Evolutionary conservation across 805 yeast genomes (phyloP).

Genomic region (Vanderwaltozyma yarrowii): DNA sequence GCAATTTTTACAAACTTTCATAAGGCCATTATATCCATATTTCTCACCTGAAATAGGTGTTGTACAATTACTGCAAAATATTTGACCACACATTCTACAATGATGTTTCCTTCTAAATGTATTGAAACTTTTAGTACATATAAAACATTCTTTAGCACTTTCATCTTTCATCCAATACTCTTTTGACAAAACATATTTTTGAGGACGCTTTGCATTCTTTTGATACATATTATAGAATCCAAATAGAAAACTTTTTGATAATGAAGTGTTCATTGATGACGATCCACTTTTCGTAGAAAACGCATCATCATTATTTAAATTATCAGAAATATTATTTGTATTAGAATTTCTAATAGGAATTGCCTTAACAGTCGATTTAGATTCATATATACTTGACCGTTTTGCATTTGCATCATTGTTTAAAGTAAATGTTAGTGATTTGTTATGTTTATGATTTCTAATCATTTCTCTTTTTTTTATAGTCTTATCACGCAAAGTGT

Average conservation of each 20-base stretch:
- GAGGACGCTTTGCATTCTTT: constrained; percentile 14
- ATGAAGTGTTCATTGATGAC: constrained; percentile 34
- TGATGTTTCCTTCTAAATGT: constrained; percentile 90
- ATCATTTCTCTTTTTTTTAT: neutral
- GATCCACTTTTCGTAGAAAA: constrained; percentile 29
- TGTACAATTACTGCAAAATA: constrained; percentile 81
- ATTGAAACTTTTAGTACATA: constrained; percentile 69
- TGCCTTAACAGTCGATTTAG: constrained; percentile 26
- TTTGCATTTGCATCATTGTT: constrained; percentile 19
- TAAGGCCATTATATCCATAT: constrained; percentile 51
- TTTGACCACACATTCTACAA: constrained; percentile 93
- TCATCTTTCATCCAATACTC: constrained; percentile 97
- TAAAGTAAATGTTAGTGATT: constrained; percentile 16
- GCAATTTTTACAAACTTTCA: constrained; percentile 73
- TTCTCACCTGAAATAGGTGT: constrained; percentile 54
- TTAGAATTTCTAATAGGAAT: constrained; percentile 23
- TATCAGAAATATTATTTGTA: constrained; percentile 6
- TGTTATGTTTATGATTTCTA: neutral
- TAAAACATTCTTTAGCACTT: constrained; percentile 77
- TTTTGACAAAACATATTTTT: constrained; percentile 30
- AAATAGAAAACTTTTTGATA: constrained; percentile 33
- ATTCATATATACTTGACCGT: constrained; percentile 27
- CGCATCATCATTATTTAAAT: constrained; percentile 21
- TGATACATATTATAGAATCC: constrained; percentile 31
- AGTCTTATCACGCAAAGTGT: too few species aligned